Base-by-base conservation (phyloP, 1,284 basidiomycete species). In the Apiotrichum sp. region DNA sequence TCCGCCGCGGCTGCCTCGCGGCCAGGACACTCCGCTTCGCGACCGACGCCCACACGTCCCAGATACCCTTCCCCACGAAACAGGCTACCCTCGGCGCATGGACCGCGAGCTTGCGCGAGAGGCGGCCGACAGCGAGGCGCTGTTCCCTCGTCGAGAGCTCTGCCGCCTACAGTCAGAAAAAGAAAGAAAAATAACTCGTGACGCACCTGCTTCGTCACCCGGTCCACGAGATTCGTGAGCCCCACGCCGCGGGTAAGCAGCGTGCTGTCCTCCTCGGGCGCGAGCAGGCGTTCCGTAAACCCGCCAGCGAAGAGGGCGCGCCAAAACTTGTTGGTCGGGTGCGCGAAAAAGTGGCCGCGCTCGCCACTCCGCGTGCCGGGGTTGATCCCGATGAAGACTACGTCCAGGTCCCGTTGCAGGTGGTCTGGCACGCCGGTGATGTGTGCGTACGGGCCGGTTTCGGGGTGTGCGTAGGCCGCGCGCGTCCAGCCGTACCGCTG, bases 21-120 rank as follows among this genome's bases (percentile, higher is more conserved):
- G 42, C 52, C 42, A 52, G 46, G n/a, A 41, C 22, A 40, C 14
- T n/a, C 6, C 29, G 51, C 43, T 31, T 47, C 8, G 74, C 67
- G 3, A 76, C 73, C 7, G 66, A 66, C 53, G 80, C 80, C 54
- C 84, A 79, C 6, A 77, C 75, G 38, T 82, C 79, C 73, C 85
- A 85, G 35, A 89, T 88, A 38, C 80, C 81, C 56, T 87, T 81
- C 0, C 87, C 87, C 4, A 88, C 83, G 64, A 88, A 87, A 62
- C 85, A 86, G 0, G 87, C 80, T 4, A 86, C 75, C 2, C 77
- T 76, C 0, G 87, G 87, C 2, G 78, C 79, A 58, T 78, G 78
- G n/a, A 62, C 69, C 0, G 72, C 63, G 32, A 89, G 73, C 66
- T 88, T 89, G 4, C 58, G 60, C 0, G 87, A 75, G 5, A 91